Percentiles rank a stretch among this genome's conserved stretches.
These are phyloP conservation scores for Gautieria morchelliformis DNA, from an alignment of 768 basidiomycete species.

Conservation along the genomic window DNA sequence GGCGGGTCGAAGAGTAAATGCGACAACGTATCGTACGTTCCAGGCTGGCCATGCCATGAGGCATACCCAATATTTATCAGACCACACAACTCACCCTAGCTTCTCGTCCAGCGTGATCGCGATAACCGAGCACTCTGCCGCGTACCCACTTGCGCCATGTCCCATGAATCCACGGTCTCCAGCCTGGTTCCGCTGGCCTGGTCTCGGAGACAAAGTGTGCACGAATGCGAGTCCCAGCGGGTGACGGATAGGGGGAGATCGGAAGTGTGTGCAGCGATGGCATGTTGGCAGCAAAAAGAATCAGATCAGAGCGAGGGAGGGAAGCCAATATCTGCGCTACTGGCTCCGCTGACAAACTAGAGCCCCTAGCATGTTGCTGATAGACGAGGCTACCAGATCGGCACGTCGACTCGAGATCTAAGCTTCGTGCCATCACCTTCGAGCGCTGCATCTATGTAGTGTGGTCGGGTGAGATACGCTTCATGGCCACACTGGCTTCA, in stretches of 20 bases:
- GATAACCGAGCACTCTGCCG: slow-evolving; percentile 46
- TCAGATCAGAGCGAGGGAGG: slow-evolving; percentile 49
- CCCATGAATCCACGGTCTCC: slow-evolving; percentile 43
- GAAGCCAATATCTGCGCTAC: slow-evolving; percentile 41
- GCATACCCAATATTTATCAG: not conserved
- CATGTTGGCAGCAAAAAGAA: slow-evolving; percentile 29
- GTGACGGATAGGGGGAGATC: slow-evolving; percentile 53
- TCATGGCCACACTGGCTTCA: not conserved
- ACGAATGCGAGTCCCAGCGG: slow-evolving; percentile 33
- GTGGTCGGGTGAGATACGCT: not conserved
- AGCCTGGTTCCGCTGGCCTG: slow-evolving; percentile 28
- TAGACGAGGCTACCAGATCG: not conserved
- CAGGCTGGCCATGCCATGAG: slow-evolving; percentile 32
- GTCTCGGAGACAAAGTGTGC: slow-evolving; percentile 46
- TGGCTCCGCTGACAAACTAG: slow-evolving; percentile 17
- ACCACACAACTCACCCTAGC: slow-evolving; percentile 30
- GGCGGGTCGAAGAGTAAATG: slow-evolving; percentile 44
- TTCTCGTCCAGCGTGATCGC: slow-evolving; percentile 49
- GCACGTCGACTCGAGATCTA: too few relatives aligned
- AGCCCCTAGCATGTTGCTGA: not conserved
- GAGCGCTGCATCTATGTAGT: not conserved
- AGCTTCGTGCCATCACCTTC: not conserved
- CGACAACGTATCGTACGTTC: slow-evolving; percentile 57
- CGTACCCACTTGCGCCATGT: slow-evolving; percentile 45
- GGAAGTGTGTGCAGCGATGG: slow-evolving; percentile 37